These are phyloP conservation scores for Colletotrichum phormii DNA, from an alignment of 2,329 filamentous ascomycete species.

Conservation along the genomic window DNA sequence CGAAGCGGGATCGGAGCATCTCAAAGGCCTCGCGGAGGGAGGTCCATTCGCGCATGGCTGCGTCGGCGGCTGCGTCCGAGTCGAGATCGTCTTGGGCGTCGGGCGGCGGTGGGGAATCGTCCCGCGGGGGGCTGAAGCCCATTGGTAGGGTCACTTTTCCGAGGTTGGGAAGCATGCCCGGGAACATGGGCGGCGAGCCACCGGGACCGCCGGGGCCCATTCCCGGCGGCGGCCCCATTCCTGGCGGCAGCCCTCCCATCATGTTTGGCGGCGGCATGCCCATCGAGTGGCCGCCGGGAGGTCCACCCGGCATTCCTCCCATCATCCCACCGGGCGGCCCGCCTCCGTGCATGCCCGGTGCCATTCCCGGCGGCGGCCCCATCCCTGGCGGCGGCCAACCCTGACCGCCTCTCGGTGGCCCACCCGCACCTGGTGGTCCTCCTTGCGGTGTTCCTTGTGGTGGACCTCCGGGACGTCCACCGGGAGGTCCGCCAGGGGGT, in stretches of 20 bases:
- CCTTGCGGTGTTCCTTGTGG: conserved; percentile 42
- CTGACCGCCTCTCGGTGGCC: conserved; percentile 15
- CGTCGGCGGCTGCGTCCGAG: conserved; percentile 72
- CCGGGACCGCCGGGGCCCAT: conserved; percentile 40
- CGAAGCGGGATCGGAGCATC: conserved; percentile 73
- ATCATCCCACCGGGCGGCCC: not conserved
- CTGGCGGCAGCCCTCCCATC: conserved; percentile 20
- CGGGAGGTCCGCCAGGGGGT: conserved; percentile 52
- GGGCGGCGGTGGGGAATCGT: conserved; percentile 53
- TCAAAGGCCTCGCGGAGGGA: conserved; percentile 78
- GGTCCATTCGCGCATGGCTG: conserved; percentile 84
- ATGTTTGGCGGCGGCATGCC: conserved; percentile 14
- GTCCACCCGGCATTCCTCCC: conserved; percentile 11
- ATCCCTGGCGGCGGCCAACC: conserved; percentile 18
- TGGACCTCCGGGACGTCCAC: conserved; percentile 41
- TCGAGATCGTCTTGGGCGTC: conserved; percentile 64
- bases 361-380: conserved; percentile 20
- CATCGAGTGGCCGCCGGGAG: conserved; percentile 11
- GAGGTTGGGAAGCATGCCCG: conserved; percentile 66
- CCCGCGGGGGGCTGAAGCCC: conserved; percentile 65
- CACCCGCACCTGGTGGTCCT: conserved; percentile 43
- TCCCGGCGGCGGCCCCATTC: conserved; percentile 22
- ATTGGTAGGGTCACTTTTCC: conserved; percentile 62
- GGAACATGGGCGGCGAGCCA: conserved; percentile 59
- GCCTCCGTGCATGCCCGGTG: not conserved